Evolutionary conservation across 345 rosid genomes (phyloP).

Genomic region (Angophora floribunda): DNA sequence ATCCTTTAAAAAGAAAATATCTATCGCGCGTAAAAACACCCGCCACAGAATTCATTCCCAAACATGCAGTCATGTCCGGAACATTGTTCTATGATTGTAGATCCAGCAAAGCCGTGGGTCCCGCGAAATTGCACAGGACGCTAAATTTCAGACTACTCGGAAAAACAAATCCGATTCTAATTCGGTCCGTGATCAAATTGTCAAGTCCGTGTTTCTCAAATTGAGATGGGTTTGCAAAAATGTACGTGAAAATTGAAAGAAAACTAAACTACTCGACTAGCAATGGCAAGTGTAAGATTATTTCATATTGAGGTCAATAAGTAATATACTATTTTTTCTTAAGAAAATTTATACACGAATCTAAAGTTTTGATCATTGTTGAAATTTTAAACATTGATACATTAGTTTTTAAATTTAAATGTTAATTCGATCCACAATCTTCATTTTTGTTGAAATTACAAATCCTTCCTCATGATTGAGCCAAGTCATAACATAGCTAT

Average conservation of each 20-base stretch:
- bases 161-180: neutral
- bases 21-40: neutral
- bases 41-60: neutral
- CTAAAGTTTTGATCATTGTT: neutral
- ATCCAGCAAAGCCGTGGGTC: neutral
- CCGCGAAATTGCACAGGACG: neutral
- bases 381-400: neutral
- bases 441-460: neutral
- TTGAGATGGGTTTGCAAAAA: neutral
- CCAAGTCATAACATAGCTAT: neutral
- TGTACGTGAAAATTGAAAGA: neutral
- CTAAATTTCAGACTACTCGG: neutral
- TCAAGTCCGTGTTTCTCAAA: neutral
- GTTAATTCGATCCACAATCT: neutral
- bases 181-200: neutral
- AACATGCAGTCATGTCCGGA: neutral
- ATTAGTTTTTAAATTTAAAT: neutral
- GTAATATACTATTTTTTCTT: neutral
- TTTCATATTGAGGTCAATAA: neutral
- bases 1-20: neutral
- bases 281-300: neutral
- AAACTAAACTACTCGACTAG: neutral
- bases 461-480: neutral
- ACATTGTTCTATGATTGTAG: too few species aligned
- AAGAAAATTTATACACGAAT: neutral